Percentiles rank a stretch among this genome's conserved stretches.
Evolutionary conservation across 371 early-diverging fungal genomes (phyloP).

Genomic region (Synchytrium microbalum): DNA sequence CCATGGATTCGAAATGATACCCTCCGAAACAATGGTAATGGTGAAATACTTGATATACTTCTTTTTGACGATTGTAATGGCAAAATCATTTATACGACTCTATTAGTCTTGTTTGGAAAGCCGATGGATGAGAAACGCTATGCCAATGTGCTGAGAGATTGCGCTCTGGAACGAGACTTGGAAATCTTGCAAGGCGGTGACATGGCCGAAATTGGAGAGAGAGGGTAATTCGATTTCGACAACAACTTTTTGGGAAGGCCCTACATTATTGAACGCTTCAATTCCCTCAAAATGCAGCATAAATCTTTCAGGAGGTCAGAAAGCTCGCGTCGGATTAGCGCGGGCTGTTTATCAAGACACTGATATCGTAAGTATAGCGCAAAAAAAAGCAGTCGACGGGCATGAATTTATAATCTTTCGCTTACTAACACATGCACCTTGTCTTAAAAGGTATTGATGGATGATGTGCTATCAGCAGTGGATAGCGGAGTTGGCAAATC

Average conservation of each 20-base stretch:
- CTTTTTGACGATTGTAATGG: constrained; percentile 34
- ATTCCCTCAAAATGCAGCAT: constrained; percentile 31
- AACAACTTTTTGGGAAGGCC: no score
- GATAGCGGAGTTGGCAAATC: constrained; percentile 16
- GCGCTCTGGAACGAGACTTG: constrained; percentile 35
- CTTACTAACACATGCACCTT: constrained; percentile 17
- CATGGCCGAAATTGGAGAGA: constrained; percentile 14
- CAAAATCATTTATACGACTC: constrained; percentile 24
- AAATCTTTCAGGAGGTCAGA: constrained; percentile 37
- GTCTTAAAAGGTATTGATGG: not conserved
- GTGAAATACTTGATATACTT: constrained; percentile 39
- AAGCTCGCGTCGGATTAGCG: constrained; percentile 38
- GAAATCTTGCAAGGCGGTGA: constrained; percentile 29
- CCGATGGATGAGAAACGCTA: constrained; percentile 33
- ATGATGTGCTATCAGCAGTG: constrained; percentile 28
- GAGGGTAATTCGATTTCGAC: no score
- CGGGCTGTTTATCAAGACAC: constrained; percentile 29
- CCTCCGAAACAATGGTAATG: constrained; percentile 55
- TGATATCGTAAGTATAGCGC: constrained; percentile 25
- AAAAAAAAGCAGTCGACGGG: no score
- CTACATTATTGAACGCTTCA: no score
- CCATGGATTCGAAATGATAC: constrained; percentile 47
- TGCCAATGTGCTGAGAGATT: constrained; percentile 28
- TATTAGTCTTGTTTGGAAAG: constrained; percentile 34
- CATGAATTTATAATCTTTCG: constrained; percentile 37